Percentiles rank a stretch among this genome's conserved stretches.
Conservation (phyloP, 2,329 filamentous ascomycete genomes). For the Sporothrix luriei region DNA sequence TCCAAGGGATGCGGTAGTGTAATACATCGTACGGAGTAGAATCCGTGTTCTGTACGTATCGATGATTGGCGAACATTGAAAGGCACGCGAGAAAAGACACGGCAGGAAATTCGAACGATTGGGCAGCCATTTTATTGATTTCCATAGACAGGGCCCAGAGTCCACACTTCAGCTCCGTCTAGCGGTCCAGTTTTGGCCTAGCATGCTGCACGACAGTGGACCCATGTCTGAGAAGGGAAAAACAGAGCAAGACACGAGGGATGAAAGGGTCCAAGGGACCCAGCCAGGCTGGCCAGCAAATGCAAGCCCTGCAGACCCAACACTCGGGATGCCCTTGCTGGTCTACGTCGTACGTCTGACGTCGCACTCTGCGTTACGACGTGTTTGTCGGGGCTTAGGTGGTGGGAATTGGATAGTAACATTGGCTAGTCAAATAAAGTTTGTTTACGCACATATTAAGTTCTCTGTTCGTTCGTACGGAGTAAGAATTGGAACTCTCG, state of each 20-base stretch:
- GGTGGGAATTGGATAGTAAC: not conserved
- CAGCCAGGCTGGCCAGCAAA: not conserved
- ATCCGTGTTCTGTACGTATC: no score
- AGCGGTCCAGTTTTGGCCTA: slow-evolving; percentile 7
- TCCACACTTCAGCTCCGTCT: slow-evolving; percentile 25
- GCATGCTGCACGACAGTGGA: slow-evolving; percentile 3
- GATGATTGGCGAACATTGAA: no score
- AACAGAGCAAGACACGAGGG: no score
- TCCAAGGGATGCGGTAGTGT: no score
- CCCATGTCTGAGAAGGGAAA: not conserved
- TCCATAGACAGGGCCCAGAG: not conserved
- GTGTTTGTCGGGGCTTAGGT: slow-evolving; percentile 1
- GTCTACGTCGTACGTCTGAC: not conserved
- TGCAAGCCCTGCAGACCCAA: not conserved
- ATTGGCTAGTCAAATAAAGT: not conserved
- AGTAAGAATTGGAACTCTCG: not conserved
- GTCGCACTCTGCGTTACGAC: not conserved
- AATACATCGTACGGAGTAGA: no score
- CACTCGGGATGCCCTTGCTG: not conserved
- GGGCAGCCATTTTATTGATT: slow-evolving; percentile 27
- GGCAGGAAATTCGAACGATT: slow-evolving; percentile 1
- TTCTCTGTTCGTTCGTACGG: no score
- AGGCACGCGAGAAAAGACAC: no score
- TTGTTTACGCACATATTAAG: no score
- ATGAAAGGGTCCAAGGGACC: no score